Evolutionary conservation across 2,329 filamentous ascomycete genomes (phyloP), one percentile per base, ranked within the genome.

Genomic region (Ceratocystis cacaofunesta): DNA sequence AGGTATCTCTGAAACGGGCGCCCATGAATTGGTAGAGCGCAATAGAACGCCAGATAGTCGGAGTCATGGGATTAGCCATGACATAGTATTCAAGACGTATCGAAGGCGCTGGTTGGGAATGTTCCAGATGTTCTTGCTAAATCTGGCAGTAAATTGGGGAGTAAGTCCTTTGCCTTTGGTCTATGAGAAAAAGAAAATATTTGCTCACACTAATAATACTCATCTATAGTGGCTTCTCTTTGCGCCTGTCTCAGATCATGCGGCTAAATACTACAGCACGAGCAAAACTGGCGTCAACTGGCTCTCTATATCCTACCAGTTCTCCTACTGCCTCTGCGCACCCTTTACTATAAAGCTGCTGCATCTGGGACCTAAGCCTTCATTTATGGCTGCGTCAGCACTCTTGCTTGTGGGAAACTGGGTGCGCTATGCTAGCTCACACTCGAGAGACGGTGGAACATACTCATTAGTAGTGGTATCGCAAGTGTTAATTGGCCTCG

Each of bases 81-180:
- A 60, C 52, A 19, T 66, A 30, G 41, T 64, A 67, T 78, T 78
- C 65, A 74, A 74, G 64, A 78, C 76, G 10, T 97, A 97, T 74
- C 92, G 88, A 76, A 83, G 90, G 72, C 83, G 94, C 57, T 99
- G 90, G 85, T 89, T 96, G 73, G 94, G 94, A 0, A 78, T 99
- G 63, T 76, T 83, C 25, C 89, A 96, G 75, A 76, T 97, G 72
- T 87, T 91, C 5, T 76, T 97, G 71, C 79, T 97, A 76, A 99
- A 97, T 73, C 87, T 96, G 65, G 84, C 97, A 68, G 87, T 96
- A 52, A 95, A 89, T 72, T 97, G 92, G 92, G 90, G 95, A 82
- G 90, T 94, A 81, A 80, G 90, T 28, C 3, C 28, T 22, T 46
- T 50, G n/a, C 17, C 22, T 6, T 32, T 30, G 12, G 3, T 57